Conservation (phyloP, 345 rosid species). For the Populus tremula region DNA sequence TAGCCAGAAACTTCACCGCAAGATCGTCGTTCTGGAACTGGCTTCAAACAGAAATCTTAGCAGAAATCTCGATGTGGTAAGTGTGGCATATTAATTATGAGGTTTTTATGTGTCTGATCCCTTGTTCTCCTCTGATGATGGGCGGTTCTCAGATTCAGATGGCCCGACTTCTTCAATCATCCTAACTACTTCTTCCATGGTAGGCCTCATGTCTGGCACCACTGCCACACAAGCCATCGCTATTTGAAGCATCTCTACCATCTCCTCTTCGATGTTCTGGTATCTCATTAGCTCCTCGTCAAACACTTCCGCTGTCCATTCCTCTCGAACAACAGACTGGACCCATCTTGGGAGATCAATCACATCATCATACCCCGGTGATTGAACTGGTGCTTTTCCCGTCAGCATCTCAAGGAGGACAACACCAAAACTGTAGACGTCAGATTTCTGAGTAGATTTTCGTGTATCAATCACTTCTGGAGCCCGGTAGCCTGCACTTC, state of each 20-base stretch:
- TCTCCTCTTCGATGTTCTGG: conserved; percentile 73
- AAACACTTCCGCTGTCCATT: conserved; percentile 93
- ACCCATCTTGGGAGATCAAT: conserved; percentile 90
- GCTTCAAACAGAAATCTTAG: not conserved
- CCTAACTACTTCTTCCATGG: conserved; percentile 67
- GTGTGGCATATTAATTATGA: not conserved
- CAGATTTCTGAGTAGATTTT: conserved; percentile 58
- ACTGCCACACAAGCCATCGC: conserved; percentile 79
- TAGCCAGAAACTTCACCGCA: not conserved
- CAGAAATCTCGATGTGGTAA: not conserved
- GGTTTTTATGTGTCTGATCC: conserved; percentile 25
- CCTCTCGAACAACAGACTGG: conserved; percentile 82
- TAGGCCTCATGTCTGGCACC: conserved; percentile 70
- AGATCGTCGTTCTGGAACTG: conserved; percentile 1
- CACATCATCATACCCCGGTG: conserved; percentile 53
- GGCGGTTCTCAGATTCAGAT: conserved; percentile 50
- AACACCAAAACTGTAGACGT: conserved; percentile 85
- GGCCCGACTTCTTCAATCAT: conserved; percentile 78
- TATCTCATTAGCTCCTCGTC: conserved; percentile 69
- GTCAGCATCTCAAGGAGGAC: conserved; percentile 80
- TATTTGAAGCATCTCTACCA: conserved; percentile 91
- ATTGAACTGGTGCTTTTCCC: conserved; percentile 71
- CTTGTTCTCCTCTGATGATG: conserved; percentile 46
- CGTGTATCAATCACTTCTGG: conserved; percentile 67
- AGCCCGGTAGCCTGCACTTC: conserved; percentile 72